These are phyloP conservation scores for Bruguiera parviflora DNA, from an alignment of 345 rosid species.

Conservation along the genomic window DNA sequence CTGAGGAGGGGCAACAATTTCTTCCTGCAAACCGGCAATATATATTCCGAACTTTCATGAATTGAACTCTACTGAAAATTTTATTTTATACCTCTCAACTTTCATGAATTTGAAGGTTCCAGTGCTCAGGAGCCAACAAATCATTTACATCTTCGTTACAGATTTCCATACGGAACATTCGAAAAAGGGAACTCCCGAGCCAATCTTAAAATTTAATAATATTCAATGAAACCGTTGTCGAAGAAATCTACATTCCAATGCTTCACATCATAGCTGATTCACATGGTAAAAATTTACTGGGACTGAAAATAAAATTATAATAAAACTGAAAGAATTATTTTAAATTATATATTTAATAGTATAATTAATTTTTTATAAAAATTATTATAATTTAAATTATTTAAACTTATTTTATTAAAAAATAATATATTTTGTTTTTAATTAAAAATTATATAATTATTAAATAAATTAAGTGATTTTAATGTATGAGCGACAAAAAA, in stretches of 20 bases:
- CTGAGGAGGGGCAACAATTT: slow-evolving; percentile 84
- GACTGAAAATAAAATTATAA: background rate
- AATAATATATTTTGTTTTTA: too few relatives aligned
- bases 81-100: too few relatives aligned
- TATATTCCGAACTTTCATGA: slow-evolving; percentile 66
- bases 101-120: slow-evolving; percentile 93
- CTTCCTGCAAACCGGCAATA: slow-evolving; percentile 95
- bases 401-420: too few relatives aligned
- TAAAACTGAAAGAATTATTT: too few relatives aligned
- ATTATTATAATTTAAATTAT: too few relatives aligned
- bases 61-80: background rate
- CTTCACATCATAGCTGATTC: too few relatives aligned
- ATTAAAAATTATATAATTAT: too few relatives aligned
- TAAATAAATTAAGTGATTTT: too few relatives aligned
- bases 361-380: too few relatives aligned
- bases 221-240: background rate
- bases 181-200: slow-evolving; percentile 78
- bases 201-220: slow-evolving; percentile 37
- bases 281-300: too few relatives aligned
- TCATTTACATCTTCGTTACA: slow-evolving; percentile 94
- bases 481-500: background rate
- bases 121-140: slow-evolving; percentile 82
- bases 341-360: too few relatives aligned
- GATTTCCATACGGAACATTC: slow-evolving; percentile 93
- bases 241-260: background rate